A percentile compares a stretch with the other conserved stretches of the same genome.
Evolutionary conservation across 495 filamentous ascomycete genomes (phyloP).

Genomic region (Acidomyces sp.): DNA sequence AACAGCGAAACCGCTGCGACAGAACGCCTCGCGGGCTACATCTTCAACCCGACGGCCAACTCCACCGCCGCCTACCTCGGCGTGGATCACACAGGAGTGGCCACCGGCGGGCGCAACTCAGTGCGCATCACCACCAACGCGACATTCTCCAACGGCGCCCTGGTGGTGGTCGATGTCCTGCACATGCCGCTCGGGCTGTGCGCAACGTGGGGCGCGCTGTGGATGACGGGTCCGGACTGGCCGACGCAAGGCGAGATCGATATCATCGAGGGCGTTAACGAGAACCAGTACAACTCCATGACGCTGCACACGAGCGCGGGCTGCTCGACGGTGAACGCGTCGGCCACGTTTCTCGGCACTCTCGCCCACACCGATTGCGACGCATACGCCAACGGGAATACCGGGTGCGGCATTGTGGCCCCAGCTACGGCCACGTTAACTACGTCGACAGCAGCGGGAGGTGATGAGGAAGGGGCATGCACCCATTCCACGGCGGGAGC

Average conservation of each 20-base stretch:
- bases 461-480: constrained; percentile 4
- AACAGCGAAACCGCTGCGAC: constrained; percentile 1
- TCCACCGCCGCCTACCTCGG: constrained; percentile 16
- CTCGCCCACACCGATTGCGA: constrained; percentile 43
- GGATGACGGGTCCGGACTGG: constrained; percentile 17
- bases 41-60: constrained; percentile 15
- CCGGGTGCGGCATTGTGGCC: constrained; percentile 7
- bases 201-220: constrained; percentile 27
- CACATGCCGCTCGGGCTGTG: constrained; percentile 25
- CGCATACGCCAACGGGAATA: constrained; percentile 30
- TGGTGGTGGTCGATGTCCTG: constrained; percentile 21
- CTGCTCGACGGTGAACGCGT: constrained; percentile 41
- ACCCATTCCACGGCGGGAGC: constrained; percentile 41
- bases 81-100: constrained; percentile 7
- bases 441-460: background rate
- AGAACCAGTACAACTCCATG: constrained; percentile 48
- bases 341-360: constrained; percentile 36
- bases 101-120: constrained; percentile 11
- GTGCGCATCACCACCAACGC: constrained; percentile 22
- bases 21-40: constrained; percentile 5
- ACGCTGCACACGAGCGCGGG: constrained; percentile 59
- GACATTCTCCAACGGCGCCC: constrained; percentile 18
- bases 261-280: constrained; percentile 80
- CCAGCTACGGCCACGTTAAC: background rate
- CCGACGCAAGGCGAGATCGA: constrained; percentile 33